Evolutionary conservation across 306 rosid genomes (phyloP).

Genomic region (Morella rubra): DNA sequence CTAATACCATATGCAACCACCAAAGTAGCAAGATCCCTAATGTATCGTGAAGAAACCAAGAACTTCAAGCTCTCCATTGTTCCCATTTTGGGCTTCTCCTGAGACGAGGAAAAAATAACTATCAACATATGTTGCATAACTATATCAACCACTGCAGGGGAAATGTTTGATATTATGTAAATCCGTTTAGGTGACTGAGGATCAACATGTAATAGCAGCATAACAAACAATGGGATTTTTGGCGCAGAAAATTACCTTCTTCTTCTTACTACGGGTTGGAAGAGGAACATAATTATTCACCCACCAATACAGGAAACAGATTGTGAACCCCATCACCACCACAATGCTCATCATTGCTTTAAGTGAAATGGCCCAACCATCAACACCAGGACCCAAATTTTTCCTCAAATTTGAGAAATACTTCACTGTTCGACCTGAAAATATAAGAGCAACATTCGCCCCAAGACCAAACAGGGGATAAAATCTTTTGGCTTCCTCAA

Average conservation of each 20-base stretch:
- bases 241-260: constrained; percentile 61
- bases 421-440: constrained; percentile 91
- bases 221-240: not conserved
- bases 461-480: constrained; percentile 95
- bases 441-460: constrained; percentile 85
- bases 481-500: constrained; percentile 88
- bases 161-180: not conserved
- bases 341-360: constrained; percentile 95
- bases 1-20: constrained; percentile 97
- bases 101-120: constrained; percentile 27
- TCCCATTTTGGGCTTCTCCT: constrained; percentile 93
- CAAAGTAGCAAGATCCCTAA: constrained; percentile 93
- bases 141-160: not conserved
- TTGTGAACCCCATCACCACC: constrained; percentile 65
- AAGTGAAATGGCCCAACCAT: constrained; percentile 93
- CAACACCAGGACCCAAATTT: constrained; percentile 87
- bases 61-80: constrained; percentile 98
- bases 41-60: constrained; percentile 89
- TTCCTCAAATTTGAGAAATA: constrained; percentile 83
- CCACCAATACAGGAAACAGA: constrained; percentile 91
- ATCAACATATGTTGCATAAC: constrained; percentile 9
- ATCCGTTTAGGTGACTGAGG: not conserved
- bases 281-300: constrained; percentile 72
- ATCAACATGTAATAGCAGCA: constrained; percentile 6
- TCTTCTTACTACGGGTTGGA: constrained; percentile 88